phyloP scores from a whole-genome alignment of 2,329 filamentous ascomycete genomes.

The Curvularia verruculosa region DNA sequence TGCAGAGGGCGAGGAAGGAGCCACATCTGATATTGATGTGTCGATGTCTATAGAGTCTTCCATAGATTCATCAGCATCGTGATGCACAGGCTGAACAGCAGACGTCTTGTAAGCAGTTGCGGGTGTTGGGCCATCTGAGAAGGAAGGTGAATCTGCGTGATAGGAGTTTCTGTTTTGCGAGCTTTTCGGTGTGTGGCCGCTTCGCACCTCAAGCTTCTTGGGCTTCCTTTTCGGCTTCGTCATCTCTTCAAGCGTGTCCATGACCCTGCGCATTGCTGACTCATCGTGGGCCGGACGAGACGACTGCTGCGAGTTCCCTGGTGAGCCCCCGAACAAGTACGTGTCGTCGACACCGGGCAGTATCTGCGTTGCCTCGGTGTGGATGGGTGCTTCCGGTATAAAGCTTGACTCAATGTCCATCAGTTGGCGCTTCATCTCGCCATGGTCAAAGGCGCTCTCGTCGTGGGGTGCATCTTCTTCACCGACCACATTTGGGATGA shows the following conservation, averaged over 20 bases:
- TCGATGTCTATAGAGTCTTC: slow-evolving; percentile 38
- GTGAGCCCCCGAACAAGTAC: slow-evolving; percentile 52
- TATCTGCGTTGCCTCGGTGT: slow-evolving; percentile 30
- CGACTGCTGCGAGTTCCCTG: slow-evolving; percentile 34
- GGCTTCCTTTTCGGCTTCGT: slow-evolving; percentile 32
- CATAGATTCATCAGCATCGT: slow-evolving; percentile 33
- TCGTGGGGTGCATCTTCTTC: slow-evolving; percentile 45
- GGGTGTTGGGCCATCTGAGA: slow-evolving; percentile 47
- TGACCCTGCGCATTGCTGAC: slow-evolving; percentile 21
- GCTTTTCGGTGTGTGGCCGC: slow-evolving; percentile 23
- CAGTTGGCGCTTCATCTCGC: slow-evolving; percentile 64
- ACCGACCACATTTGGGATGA: slow-evolving; percentile 41
- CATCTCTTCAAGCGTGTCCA: slow-evolving; percentile 25
- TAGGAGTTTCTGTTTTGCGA: slow-evolving; percentile 21
- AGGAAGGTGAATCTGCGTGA: slow-evolving; percentile 33
- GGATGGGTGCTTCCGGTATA: slow-evolving; percentile 59
- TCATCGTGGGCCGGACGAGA: slow-evolving; percentile 19
- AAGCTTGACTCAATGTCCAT: slow-evolving; percentile 70
- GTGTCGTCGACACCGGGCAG: slow-evolving; percentile 53
- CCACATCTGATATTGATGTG: slow-evolving; percentile 39
- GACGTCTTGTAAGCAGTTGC: slow-evolving; percentile 53
- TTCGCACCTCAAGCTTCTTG: slow-evolving; percentile 29
- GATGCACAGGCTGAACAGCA: slow-evolving; percentile 37
- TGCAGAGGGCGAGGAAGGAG: slow-evolving; percentile 53
- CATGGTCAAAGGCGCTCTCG: slow-evolving; percentile 58